phyloP scores from a whole-genome alignment of 2,329 filamentous ascomycete species.

The Ambrosiella xylebori region DNA sequence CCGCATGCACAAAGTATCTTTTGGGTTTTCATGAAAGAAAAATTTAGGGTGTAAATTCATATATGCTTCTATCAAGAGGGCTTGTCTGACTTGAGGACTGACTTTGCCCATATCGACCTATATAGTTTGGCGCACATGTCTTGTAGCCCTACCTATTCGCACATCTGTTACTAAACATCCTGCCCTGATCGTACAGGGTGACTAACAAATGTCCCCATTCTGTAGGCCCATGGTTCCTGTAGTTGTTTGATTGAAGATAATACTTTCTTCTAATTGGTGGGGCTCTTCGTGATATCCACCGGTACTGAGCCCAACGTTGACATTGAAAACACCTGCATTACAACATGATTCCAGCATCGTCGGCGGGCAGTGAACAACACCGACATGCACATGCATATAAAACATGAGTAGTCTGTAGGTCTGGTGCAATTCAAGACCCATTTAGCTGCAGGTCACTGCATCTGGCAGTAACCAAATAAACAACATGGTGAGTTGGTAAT shows the following conservation, averaged over 20 bases:
- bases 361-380: not conserved
- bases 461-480: not conserved
- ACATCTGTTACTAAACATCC: no score
- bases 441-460: not conserved
- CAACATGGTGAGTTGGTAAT: no score
- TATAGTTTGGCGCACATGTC: no score
- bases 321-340: not conserved
- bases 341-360: not conserved
- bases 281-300: no score
- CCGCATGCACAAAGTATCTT: not conserved
- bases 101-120: no score
- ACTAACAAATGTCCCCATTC: not conserved
- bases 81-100: no score
- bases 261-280: no score
- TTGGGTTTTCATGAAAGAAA: not conserved
- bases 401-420: not conserved
- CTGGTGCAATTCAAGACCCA: not conserved
- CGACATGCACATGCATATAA: not conserved
- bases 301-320: not conserved
- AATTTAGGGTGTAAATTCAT: not conserved
- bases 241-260: no score
- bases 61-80: not conserved
- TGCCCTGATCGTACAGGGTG: no score
- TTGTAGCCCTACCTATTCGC: no score
- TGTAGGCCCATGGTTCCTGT: no score